phyloP scores from a whole-genome alignment of 768 basidiomycete genomes.

The Rhizopogon vesiculosus region DNA sequence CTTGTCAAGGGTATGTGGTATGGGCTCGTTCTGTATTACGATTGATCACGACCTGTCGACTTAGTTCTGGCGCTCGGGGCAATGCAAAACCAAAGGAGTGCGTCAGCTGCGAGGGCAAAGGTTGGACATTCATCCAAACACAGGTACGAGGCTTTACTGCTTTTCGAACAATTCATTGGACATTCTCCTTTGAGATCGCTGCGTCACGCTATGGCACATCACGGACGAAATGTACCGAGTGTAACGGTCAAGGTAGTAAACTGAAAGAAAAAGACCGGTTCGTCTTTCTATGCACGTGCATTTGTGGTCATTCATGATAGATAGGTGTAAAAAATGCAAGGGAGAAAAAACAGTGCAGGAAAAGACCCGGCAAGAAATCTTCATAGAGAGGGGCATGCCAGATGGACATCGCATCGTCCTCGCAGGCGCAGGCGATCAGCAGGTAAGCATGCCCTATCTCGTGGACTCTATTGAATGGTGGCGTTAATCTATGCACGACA shows the following conservation, averaged over 20 bases:
- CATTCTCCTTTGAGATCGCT: slow-evolving; percentile 29
- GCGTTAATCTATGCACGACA: slow-evolving; percentile 23
- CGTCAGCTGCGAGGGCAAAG: slow-evolving; percentile 77
- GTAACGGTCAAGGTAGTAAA: slow-evolving; percentile 63
- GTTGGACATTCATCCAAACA: slow-evolving; percentile 59
- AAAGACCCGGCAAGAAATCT: slow-evolving; percentile 85
- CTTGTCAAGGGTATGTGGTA: slow-evolving; percentile 69
- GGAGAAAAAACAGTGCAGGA: slow-evolving; percentile 80
- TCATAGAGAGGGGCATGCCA: slow-evolving; percentile 82
- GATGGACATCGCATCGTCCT: slow-evolving; percentile 83
- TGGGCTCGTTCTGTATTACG: slow-evolving; percentile 1
- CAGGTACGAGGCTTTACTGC: slow-evolving; percentile 32
- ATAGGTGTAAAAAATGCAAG: slow-evolving; percentile 94
- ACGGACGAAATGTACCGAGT: slow-evolving; percentile 60
- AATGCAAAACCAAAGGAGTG: slow-evolving; percentile 85
- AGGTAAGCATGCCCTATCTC: slow-evolving; percentile 41
- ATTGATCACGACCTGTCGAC: slow-evolving; percentile 5
- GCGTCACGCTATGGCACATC: slow-evolving; percentile 45
- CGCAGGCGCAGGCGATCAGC: slow-evolving; percentile 88
- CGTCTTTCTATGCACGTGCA: slow-evolving; percentile 11
- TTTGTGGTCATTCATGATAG: slow-evolving; percentile 3
- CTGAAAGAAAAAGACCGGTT: slow-evolving; percentile 83
- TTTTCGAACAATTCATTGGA: neutral
- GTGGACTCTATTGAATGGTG: neutral
- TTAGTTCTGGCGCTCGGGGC: slow-evolving; percentile 76